Percentiles rank a stretch among this genome's conserved stretches.
These are phyloP conservation scores for Pseudogymnoascus sp. DNA, from an alignment of 2,329 filamentous ascomycete genomes.

Conservation along the genomic window DNA sequence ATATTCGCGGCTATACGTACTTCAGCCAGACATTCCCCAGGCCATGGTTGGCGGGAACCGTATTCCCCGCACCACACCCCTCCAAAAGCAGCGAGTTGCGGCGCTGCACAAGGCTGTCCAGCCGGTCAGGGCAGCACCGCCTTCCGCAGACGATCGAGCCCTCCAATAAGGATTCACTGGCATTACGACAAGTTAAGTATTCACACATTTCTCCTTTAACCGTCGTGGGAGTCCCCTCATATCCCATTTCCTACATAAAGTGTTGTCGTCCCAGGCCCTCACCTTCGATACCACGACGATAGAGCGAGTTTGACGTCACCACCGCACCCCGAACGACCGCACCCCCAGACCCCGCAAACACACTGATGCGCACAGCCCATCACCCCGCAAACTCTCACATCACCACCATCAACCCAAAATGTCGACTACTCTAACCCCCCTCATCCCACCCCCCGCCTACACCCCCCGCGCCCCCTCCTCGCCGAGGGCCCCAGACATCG, in stretches of 20 bases:
- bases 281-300: background rate
- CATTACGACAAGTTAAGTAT: background rate
- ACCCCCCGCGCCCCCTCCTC: constrained; percentile 25
- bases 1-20: background rate
- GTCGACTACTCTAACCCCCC: background rate
- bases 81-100: background rate
- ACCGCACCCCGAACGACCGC: background rate
- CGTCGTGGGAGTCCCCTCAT: background rate
- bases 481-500: constrained; percentile 41
- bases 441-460: constrained; percentile 10
- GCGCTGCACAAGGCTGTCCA: background rate
- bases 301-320: background rate
- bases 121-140: too few relatives aligned
- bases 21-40: too few relatives aligned
- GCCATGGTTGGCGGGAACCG: background rate
- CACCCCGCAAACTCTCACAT: background rate
- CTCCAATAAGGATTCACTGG: background rate
- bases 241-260: background rate
- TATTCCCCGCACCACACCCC: background rate
- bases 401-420: background rate
- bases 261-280: background rate
- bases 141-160: background rate
- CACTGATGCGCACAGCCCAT: background rate
- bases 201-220: background rate
- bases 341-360: background rate